phyloP scores from a whole-genome alignment of 192 early-diverging fungal genomes.

The Coemansia sp. region DNA sequence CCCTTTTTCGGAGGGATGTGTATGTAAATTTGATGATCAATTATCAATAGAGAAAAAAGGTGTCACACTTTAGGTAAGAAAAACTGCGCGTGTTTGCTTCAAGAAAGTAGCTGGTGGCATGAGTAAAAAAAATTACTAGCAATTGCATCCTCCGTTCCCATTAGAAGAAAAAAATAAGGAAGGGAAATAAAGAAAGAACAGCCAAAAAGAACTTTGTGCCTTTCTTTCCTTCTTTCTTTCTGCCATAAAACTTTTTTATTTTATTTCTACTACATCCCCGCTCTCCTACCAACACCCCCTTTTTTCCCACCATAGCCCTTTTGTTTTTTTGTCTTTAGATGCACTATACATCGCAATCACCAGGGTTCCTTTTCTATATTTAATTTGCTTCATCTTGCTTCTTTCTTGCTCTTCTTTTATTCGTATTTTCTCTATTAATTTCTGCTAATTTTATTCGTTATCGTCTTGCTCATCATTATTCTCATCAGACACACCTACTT shows the following conservation, averaged over 20 bases:
- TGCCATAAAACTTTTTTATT: conserved; percentile 8
- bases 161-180: neutral
- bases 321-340: conserved; percentile 2
- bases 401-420: neutral
- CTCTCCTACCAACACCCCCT: too few relatives aligned
- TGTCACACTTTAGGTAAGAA: neutral
- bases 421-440: conserved; percentile 13
- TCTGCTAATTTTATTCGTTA: neutral
- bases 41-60: neutral
- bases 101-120: neutral
- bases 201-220: neutral
- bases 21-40: neutral
- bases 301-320: neutral
- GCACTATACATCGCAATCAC: conserved; percentile 8
- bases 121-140: neutral
- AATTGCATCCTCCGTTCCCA: neutral
- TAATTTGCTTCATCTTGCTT: neutral
- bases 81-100: neutral
- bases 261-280: neutral
- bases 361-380: neutral
- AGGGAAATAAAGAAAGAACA: too few relatives aligned
- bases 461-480: too few relatives aligned
- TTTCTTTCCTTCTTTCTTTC: neutral
- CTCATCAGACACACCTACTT: too few relatives aligned
- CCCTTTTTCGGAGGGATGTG: neutral